Evolutionary conservation across 75 land plant species (phyloP).

Genomic region (Azolla pinnata): DNA sequence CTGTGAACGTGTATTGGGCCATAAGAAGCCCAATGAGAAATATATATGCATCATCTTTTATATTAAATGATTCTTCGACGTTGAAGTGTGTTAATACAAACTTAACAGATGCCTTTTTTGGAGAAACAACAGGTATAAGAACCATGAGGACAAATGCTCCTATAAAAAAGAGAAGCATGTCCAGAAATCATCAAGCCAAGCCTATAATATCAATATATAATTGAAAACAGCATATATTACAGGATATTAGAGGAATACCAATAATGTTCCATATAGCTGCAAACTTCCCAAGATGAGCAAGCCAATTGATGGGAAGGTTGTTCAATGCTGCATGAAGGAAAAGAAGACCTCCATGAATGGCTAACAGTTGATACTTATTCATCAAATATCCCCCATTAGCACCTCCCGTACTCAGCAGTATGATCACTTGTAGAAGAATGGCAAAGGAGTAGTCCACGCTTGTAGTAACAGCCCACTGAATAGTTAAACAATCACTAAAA

Average conservation of each 20-base stretch:
- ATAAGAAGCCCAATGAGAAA: constrained; percentile 79
- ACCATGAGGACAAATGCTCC: constrained; percentile 83
- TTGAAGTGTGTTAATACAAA: constrained; percentile 83
- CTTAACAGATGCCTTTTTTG: constrained; percentile 46
- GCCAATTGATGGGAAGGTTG: constrained; percentile 51
- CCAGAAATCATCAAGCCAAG: neutral
- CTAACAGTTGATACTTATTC: constrained; percentile 56
- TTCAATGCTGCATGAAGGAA: constrained; percentile 55
- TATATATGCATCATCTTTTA: constrained; percentile 56
- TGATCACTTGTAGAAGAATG: constrained; percentile 64
- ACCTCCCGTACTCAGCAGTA: constrained; percentile 78
- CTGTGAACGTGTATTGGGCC: constrained; percentile 85
- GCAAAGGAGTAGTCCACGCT: constrained; percentile 74
- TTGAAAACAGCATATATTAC: neutral
- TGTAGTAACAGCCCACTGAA: constrained; percentile 80
- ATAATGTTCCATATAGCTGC: constrained; percentile 71
- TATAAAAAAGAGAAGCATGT: constrained; percentile 9
- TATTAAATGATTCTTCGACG: constrained; percentile 50
- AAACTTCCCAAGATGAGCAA: constrained; percentile 54
- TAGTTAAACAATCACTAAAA: too few relatives aligned
- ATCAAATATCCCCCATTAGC: constrained; percentile 69
- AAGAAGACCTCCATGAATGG: constrained; percentile 64
- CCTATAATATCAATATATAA: neutral
- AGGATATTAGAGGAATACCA: constrained; percentile 25
- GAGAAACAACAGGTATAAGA: constrained; percentile 60